A percentile compares a stretch with the other conserved stretches of the same genome.
These are phyloP conservation scores for Venturia effusa DNA, from an alignment of 2,329 filamentous ascomycete genomes.

Conservation along the genomic window DNA sequence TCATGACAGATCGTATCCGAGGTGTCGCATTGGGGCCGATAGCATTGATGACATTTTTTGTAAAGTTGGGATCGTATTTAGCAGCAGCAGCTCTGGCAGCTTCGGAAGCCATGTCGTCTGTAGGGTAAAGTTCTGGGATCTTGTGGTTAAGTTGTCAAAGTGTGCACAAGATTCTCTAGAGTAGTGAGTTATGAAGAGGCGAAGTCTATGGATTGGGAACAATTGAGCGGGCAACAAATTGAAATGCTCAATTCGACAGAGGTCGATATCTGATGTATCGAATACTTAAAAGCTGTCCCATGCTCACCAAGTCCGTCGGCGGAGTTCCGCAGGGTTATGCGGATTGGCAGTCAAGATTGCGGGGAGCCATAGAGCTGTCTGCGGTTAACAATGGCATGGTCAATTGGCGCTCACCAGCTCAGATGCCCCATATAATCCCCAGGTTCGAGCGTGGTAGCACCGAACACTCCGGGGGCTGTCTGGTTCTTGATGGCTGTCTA, in stretches of 20 bases:
- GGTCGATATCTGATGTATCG: neutral
- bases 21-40: slow-evolving; percentile 25
- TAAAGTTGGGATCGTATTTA: slow-evolving; percentile 22
- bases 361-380: neutral
- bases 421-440: neutral
- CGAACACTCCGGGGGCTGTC: neutral
- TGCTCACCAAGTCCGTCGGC: neutral
- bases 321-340: neutral
- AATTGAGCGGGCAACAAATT: neutral
- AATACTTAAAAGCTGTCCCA: neutral
- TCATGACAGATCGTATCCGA: slow-evolving; percentile 30
- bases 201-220: neutral
- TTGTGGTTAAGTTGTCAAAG: neutral
- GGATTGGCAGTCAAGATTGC: neutral
- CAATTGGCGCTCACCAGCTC: neutral
- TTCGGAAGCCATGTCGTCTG: neutral
- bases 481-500: neutral
- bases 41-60: slow-evolving; percentile 24
- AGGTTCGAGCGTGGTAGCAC: neutral
- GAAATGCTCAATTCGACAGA: neutral
- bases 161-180: neutral
- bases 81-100: slow-evolving; percentile 1
- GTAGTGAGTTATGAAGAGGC: neutral
- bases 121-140: neutral
- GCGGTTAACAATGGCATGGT: neutral